A percentile compares a stretch with the other conserved stretches of the same genome.
Conservation (phyloP, 1,139 yeast species). For the Protomyces inouyei region DNA sequence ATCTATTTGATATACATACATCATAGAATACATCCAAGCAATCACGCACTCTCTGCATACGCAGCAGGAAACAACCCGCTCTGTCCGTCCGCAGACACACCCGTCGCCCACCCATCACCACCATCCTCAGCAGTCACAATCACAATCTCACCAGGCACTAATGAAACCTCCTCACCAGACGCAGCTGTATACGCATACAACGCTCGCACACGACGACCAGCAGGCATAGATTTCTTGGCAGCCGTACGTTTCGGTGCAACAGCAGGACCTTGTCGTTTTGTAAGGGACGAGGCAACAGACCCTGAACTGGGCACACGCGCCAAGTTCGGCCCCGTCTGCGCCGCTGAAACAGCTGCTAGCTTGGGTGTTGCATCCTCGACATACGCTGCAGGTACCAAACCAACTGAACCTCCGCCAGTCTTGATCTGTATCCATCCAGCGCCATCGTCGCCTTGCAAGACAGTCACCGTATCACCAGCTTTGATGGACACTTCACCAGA, state of each 20-base stretch:
- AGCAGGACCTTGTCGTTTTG: slow-evolving; percentile 61
- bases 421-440: slow-evolving; percentile 83
- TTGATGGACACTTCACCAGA: slow-evolving; percentile 64
- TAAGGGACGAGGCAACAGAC: slow-evolving; percentile 30
- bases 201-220: slow-evolving; percentile 60
- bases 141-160: slow-evolving; percentile 70
- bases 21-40: too few relatives aligned
- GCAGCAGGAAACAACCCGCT: slow-evolving; percentile 30
- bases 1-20: too few relatives aligned
- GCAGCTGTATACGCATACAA: slow-evolving; percentile 74
- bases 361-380: slow-evolving; percentile 46
- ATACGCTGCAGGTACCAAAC: slow-evolving; percentile 85
- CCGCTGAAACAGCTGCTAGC: neutral
- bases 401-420: slow-evolving; percentile 46
- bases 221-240: slow-evolving; percentile 37
- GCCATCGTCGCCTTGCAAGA: slow-evolving; percentile 72
- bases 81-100: slow-evolving; percentile 38
- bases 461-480: slow-evolving; percentile 57
- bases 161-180: slow-evolving; percentile 74
- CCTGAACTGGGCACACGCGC: slow-evolving; percentile 2
- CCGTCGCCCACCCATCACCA: slow-evolving; percentile 96
- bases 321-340: neutral
- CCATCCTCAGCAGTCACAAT: slow-evolving; percentile 65
- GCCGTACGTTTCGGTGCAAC: slow-evolving; percentile 85
- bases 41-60: slow-evolving; percentile 16